These are phyloP conservation scores for Exobasidium cylindrosporum DNA, from an alignment of 1,284 basidiomycete genomes.

Conservation along the genomic window DNA sequence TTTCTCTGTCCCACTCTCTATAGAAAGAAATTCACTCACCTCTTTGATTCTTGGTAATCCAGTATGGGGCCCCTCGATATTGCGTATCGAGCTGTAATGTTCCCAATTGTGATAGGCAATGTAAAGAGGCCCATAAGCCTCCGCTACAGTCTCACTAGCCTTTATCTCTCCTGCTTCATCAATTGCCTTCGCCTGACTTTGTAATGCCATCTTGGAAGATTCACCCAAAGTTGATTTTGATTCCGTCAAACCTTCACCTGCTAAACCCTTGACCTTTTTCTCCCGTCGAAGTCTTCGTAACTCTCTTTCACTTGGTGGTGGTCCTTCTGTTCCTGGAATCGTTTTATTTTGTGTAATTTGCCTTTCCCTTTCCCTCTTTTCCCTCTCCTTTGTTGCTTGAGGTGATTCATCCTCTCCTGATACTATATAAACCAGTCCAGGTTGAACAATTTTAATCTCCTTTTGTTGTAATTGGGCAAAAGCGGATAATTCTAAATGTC, in stretches of 20 bases:
- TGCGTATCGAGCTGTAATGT: slow-evolving; percentile 87
- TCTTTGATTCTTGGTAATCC: slow-evolving; percentile 72
- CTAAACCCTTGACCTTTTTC: slow-evolving; percentile 3
- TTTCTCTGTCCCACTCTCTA: background rate
- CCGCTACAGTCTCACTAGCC: slow-evolving; percentile 11
- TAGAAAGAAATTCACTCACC: slow-evolving; percentile 19
- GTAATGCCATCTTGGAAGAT: background rate
- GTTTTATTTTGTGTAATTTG: slow-evolving; percentile 28
- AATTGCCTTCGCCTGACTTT: background rate
- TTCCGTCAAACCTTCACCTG: background rate
- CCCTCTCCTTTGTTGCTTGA: slow-evolving; percentile 35
- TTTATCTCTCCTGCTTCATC: background rate
- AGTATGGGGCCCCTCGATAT: slow-evolving; percentile 75
- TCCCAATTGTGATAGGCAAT: slow-evolving; percentile 79
- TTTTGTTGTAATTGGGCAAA: slow-evolving; percentile 76
- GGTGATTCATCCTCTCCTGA: slow-evolving; percentile 55
- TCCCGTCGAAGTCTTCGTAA: slow-evolving; percentile 21
- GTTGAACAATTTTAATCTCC: slow-evolving; percentile 85
- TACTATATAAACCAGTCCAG: slow-evolving; percentile 61
- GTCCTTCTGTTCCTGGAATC: slow-evolving; percentile 21
- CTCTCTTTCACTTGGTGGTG: slow-evolving; percentile 30
- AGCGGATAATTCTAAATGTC: slow-evolving; percentile 82
- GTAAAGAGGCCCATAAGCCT: slow-evolving; percentile 47
- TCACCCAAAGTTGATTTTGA: background rate
- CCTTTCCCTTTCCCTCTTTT: slow-evolving; percentile 31